phyloP scores from a whole-genome alignment of 2,329 filamentous ascomycete genomes.

The Fusarium hostae region DNA sequence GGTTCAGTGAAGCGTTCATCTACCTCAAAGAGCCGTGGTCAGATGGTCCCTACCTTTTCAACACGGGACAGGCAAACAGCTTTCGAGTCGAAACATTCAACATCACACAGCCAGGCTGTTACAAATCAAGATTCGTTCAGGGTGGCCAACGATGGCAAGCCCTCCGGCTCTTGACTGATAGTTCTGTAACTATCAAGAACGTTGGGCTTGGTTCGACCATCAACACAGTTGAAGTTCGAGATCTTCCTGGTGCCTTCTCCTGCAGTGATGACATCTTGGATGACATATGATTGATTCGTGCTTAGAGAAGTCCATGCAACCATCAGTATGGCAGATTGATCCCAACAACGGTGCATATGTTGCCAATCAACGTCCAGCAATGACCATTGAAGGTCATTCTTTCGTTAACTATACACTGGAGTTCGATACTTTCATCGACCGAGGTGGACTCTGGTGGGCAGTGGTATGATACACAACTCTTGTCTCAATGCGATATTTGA shows the following conservation, averaged over 20 bases:
- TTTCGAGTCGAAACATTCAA: slow-evolving; percentile 15
- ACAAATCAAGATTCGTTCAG: slow-evolving; percentile 2
- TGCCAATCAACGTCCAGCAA: neutral
- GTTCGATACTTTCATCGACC: slow-evolving; percentile 1
- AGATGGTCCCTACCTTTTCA: slow-evolving; percentile 6
- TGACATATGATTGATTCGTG: slow-evolving; percentile 6
- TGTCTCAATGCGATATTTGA: neutral
- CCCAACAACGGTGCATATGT: neutral
- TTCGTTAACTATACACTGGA: slow-evolving; percentile 7
- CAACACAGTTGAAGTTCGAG: neutral
- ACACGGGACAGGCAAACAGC: neutral
- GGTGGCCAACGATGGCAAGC: slow-evolving; percentile 11
- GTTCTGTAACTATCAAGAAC: neutral
- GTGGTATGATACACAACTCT: neutral
- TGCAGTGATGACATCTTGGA: slow-evolving; percentile 5
- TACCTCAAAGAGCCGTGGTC: neutral
- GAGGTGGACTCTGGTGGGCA: slow-evolving; percentile 11
- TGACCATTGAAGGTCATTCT: neutral
- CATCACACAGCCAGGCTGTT: neutral
- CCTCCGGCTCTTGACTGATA: neutral
- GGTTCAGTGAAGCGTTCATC: neutral
- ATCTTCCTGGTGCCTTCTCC: neutral
- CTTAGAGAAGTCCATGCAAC: neutral
- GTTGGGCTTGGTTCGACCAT: neutral
- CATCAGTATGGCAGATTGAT: slow-evolving; percentile 4